phyloP scores from a whole-genome alignment of 73 alveolate genomes.

The Paramecium caudatum region DNA sequence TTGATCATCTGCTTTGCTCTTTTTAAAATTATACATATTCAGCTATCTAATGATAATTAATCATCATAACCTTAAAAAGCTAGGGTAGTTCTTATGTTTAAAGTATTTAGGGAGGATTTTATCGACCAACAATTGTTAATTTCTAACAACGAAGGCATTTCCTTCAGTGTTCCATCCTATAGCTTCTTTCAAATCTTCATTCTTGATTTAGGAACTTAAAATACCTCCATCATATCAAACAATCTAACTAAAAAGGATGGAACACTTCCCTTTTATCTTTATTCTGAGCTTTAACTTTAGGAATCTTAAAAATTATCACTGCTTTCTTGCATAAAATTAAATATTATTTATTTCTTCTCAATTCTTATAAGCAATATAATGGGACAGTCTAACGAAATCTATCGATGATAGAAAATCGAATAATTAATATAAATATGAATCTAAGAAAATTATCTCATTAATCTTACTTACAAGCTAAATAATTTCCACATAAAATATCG shows the following conservation, averaged over 20 bases:
- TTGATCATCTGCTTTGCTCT: conserved; percentile 38
- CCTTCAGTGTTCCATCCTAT: conserved; percentile 96
- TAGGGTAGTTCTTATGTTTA: conserved; percentile 96
- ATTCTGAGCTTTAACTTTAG: conserved; percentile 5
- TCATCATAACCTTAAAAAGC: conserved; percentile 89
- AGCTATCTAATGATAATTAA: conserved; percentile 13
- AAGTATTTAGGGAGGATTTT: conserved; percentile 94
- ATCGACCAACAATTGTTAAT: conserved; percentile 93
- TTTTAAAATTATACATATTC: conserved; percentile 62
- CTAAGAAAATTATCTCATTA: not conserved
- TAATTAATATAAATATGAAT: no score
- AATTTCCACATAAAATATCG: not conserved
- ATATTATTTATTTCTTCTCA: no score
- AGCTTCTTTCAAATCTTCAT: conserved; percentile 74
- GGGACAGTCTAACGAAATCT: no score
- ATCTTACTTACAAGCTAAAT: not conserved
- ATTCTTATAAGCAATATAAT: no score
- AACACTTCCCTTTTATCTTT: conserved; percentile 57
- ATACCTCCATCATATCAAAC: conserved; percentile 67
- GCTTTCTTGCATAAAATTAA: conserved; percentile 48
- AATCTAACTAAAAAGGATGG: conserved; percentile 52
- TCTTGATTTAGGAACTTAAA: not conserved
- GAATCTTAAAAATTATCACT: conserved; percentile 52
- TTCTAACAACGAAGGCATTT: conserved; percentile 88
- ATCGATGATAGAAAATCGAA: no score